A percentile compares a stretch with the other conserved stretches of the same genome.
Conservation (phyloP, 306 rosid genomes). For the Sechiopsis laciniata region DNA sequence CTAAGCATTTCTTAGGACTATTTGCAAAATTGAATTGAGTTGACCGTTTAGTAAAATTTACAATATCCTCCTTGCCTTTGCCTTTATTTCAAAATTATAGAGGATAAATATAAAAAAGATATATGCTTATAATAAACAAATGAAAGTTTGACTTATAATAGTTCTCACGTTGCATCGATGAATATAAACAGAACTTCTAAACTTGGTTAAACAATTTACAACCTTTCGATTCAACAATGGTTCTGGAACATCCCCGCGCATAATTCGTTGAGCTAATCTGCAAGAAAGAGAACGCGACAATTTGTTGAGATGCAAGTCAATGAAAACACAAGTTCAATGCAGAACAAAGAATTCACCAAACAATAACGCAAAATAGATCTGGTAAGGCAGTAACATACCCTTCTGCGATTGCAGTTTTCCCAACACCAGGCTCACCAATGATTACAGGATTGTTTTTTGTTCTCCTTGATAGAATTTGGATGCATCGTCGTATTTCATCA, state of each 20-base stretch:
- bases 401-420: conserved; percentile 98
- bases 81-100: not conserved
- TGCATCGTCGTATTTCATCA: conserved; percentile 91
- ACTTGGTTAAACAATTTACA: conserved; percentile 8
- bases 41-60: not conserved
- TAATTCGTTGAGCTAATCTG: conserved; percentile 96
- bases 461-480: conserved; percentile 87
- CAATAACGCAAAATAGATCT: conserved; percentile 3
- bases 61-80: not conserved
- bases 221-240: conserved; percentile 89
- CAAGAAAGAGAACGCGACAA: conserved; percentile 12
- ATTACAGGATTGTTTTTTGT: conserved; percentile 95
- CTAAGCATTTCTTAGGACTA: not conserved
- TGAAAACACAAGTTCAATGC: not conserved
- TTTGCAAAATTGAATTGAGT: not conserved
- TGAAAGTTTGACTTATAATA: not conserved
- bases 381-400: conserved; percentile 50
- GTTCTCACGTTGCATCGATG: not conserved
- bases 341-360: not conserved
- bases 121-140: not conserved
- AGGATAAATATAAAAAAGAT: not conserved
- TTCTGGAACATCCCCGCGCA: conserved; percentile 97
- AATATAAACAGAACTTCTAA: not conserved
- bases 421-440: conserved; percentile 98
- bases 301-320: not conserved